Percentiles rank a stretch among this genome's conserved stretches.
Conservation (phyloP, 371 early-diverging fungal species). For the Lichtheimia ornata region DNA sequence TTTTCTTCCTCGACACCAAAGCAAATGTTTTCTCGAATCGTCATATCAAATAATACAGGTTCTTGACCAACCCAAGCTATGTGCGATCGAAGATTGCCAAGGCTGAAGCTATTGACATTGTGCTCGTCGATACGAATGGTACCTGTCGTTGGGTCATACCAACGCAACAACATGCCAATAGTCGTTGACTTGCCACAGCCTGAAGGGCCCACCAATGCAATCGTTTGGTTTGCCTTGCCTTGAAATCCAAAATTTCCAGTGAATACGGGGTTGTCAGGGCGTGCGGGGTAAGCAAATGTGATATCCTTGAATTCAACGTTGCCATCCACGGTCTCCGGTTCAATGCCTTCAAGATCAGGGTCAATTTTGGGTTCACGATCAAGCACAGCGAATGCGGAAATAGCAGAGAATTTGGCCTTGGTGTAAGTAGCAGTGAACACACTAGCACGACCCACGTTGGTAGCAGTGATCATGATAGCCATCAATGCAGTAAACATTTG, state of each 20-base stretch:
- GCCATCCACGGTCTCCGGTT: conserved; percentile 19
- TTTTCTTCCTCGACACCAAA: conserved; percentile 54
- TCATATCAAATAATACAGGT: conserved; percentile 78
- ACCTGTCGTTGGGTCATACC: conserved; percentile 80
- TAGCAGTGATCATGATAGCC: conserved; percentile 66
- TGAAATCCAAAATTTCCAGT: conserved; percentile 62
- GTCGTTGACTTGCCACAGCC: conserved; percentile 78
- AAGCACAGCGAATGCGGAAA: conserved; percentile 62
- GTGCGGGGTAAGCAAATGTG: conserved; percentile 76
- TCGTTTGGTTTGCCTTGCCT: conserved; percentile 65
- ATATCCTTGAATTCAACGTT: conserved; percentile 49
- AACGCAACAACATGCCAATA: conserved; percentile 79
- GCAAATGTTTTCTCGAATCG: conserved; percentile 78
- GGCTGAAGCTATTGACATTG: conserved; percentile 62
- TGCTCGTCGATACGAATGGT: conserved; percentile 61
- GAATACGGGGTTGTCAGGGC: conserved; percentile 70
- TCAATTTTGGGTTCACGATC: conserved; percentile 69
- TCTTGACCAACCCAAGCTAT: conserved; percentile 89
- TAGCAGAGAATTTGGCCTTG: conserved; percentile 77
- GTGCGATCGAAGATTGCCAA: conserved; percentile 63
- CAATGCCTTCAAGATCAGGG: conserved; percentile 40
- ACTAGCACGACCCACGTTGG: conserved; percentile 55
- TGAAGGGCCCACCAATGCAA: conserved; percentile 56
- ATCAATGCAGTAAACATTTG: conserved; percentile 65
- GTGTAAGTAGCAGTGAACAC: conserved; percentile 54